Base-by-base conservation (phyloP, 2,329 filamentous ascomycete genomes). In the Apiospora rasikravindrae region DNA sequence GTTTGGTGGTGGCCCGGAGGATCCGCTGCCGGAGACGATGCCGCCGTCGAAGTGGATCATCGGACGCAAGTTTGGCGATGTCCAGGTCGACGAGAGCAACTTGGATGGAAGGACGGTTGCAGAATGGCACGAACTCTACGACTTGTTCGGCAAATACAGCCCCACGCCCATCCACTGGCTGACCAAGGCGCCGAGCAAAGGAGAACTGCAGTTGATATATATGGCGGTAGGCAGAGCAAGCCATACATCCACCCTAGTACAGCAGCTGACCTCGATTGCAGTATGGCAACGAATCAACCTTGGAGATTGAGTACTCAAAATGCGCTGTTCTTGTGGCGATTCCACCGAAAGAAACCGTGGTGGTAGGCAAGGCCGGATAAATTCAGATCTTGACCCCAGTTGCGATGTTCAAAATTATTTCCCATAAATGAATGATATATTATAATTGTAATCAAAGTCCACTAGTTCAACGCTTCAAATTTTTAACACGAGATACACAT, bases 181-280 rank as follows among this genome's bases (percentile, higher is more conserved):
- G 68, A 69, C 33, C 42, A 14, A 69, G 24, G 13, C n/a, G 19
- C 29, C 68, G 26, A 7, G 26, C 13, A 22, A 37, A 33, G 4
- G 51, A 6, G 68, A 69, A 45, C 24, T 69, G 45, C 68, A 69
- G 51, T 1, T 69, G 29, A 8, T 11, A 13, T 69, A 69, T 29
- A 53, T 22, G 10, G 26, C 26, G 24, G 67, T 69, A 69, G n/a
- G 67, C 40, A 40, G 14, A 53, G 11, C 24, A 53, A 29, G 5
- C 47, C 47, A 51, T 24, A n/a, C 47, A 24, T 51, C 4, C 22
- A 13, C 4, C 1, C 40, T 5, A 19, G 5, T 7, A 14, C 16
- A 19, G 44, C 19, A 16, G 24, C 24, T 29, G 13, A 53, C 51
- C 51, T 29, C 44, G 44, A 53, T 24, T 53, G 24, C 7, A 53